These are phyloP conservation scores for Thraustochytrium striatum DNA, from an alignment of 352 stramenopile genomes.

Conservation along the genomic window DNA sequence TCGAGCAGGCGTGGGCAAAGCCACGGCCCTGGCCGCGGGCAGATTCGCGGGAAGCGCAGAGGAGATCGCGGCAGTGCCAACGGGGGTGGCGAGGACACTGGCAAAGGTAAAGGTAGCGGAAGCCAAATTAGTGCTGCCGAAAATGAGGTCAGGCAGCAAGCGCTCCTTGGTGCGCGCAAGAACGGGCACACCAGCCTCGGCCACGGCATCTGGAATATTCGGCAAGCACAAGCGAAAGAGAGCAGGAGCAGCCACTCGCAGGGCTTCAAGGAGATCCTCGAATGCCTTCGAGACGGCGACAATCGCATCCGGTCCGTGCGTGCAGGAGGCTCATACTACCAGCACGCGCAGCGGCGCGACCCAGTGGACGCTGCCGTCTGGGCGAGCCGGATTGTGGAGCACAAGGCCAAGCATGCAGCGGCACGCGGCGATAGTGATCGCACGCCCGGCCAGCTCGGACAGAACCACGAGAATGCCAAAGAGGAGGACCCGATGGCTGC, in stretches of 20 bases:
- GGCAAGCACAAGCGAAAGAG: not conserved
- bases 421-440: too few species aligned
- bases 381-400: not conserved
- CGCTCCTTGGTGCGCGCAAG: too few species aligned
- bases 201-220: not conserved
- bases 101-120: not conserved
- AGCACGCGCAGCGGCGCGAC: not conserved
- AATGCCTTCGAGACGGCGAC: not conserved
- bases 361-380: not conserved
- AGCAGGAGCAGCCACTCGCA: not conserved
- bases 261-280: slow-evolving; percentile 12
- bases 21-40: not conserved
- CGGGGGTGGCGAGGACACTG: not conserved
- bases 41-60: not conserved
- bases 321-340: not conserved
- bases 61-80: not conserved
- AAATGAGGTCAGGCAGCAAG: not conserved
- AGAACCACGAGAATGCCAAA: not conserved
- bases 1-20: too few species aligned
- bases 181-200: not conserved
- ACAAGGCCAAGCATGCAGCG: not conserved
- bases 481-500: not conserved
- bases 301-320: not conserved
- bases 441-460: not conserved
- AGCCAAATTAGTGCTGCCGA: not conserved